These are phyloP conservation scores for Sarocladium brachiariae DNA, from an alignment of 2,329 filamentous ascomycete genomes.

Conservation along the genomic window DNA sequence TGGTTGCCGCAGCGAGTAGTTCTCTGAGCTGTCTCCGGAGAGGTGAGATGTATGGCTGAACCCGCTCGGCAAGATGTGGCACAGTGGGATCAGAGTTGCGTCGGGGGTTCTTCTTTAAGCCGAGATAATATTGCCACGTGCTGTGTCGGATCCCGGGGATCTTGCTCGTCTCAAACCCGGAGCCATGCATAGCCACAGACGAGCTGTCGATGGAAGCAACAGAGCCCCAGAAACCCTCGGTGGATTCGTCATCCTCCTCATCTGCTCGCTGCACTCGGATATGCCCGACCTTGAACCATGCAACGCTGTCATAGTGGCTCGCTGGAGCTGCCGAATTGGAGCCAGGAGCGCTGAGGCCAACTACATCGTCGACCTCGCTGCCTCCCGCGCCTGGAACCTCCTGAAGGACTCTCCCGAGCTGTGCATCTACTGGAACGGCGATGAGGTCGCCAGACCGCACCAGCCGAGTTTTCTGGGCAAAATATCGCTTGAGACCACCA, in stretches of 20 bases:
- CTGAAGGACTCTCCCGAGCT: constrained; percentile 73
- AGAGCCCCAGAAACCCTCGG: constrained; percentile 73
- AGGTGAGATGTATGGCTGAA: constrained; percentile 46
- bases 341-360: constrained; percentile 41
- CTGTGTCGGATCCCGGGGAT: constrained; percentile 70
- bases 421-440: constrained; percentile 81
- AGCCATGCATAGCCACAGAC: constrained; percentile 84
- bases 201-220: constrained; percentile 80
- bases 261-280: constrained; percentile 52
- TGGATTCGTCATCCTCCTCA: constrained; percentile 50
- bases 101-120: constrained; percentile 60
- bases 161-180: constrained; percentile 76
- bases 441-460: constrained; percentile 84
- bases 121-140: constrained; percentile 86
- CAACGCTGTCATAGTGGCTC: constrained; percentile 53
- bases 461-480: constrained; percentile 74
- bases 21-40: constrained; percentile 70
- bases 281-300: constrained; percentile 88
- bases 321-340: constrained; percentile 16
- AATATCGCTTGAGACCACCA: constrained; percentile 79
- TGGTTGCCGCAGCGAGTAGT: constrained; percentile 81
- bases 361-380: constrained; percentile 65
- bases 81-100: constrained; percentile 29
- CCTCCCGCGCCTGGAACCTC: constrained; percentile 56
- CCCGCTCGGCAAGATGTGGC: constrained; percentile 30